Percentiles rank a stretch among this genome's conserved stretches.
phyloP scores from a whole-genome alignment of 1,284 basidiomycete genomes.

The Ganoderma lucidum region DNA sequence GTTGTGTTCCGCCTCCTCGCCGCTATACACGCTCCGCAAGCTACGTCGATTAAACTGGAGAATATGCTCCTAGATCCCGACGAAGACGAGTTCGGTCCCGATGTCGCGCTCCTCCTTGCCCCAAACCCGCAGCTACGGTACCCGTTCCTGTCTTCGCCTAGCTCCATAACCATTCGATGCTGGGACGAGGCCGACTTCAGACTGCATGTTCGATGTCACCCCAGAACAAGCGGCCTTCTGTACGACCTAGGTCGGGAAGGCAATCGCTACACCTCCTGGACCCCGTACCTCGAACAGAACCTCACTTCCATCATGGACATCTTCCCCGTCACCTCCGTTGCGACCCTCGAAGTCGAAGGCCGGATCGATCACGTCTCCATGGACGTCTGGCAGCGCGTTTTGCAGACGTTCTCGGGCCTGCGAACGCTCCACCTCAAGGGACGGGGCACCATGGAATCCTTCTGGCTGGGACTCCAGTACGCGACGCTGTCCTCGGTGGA shows the following conservation, averaged over 20 bases:
- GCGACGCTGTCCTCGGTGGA: conserved; percentile 4
- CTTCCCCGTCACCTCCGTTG: not conserved
- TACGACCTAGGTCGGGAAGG: not conserved
- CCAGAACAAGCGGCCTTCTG: not conserved
- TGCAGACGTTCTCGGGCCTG: not conserved
- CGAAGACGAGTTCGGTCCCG: not conserved
- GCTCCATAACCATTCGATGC: not conserved
- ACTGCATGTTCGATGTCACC: not conserved
- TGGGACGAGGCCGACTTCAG: not conserved
- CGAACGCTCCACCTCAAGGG: not conserved
- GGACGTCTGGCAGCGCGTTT: not conserved
- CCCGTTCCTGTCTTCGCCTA: not conserved
- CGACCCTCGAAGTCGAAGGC: not conserved
- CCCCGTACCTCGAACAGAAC: not conserved
- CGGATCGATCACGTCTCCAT: not conserved
- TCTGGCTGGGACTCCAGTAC: not conserved
- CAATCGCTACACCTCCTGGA: not conserved
- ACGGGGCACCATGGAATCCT: not conserved
- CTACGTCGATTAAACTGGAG: not conserved
- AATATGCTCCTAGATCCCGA: not conserved
- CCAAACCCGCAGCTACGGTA: not conserved
- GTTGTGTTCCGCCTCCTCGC: not conserved
- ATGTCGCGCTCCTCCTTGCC: not conserved
- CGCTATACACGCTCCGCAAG: not conserved
- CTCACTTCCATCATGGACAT: not conserved